Base-by-base conservation (phyloP, 768 basidiomycete genomes). In the Boletellus ananas region DNA sequence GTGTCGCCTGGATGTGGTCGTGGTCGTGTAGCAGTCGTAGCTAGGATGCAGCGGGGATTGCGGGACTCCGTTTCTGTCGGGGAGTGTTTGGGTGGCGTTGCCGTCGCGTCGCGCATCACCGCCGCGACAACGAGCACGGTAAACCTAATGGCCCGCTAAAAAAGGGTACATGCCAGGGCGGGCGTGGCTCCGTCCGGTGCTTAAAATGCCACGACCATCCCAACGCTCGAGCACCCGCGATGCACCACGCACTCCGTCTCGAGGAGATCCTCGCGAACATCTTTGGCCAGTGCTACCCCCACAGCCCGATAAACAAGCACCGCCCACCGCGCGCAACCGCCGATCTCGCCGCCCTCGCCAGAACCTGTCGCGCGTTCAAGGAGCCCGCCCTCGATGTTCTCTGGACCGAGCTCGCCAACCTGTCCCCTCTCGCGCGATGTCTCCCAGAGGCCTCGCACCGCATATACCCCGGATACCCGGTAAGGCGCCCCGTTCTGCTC, bases 331-430 rank as follows among this genome's bases (percentile, higher is more conserved):
- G 27, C 16, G 43, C 40, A 5, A 45, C 46, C 20, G 33, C 29
- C 21, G 57, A 58, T 41, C 56, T 58, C 17, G 48, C 46, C 1
- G 51, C 57, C 12, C 45, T 58, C 5, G 57, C 57, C 9, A 47
- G 47, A 45, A 58, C 57, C 17, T 58, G 57, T 40, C 49, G 36
- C 8, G 39, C 41, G 11, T 58, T 58, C 46, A 58, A 58, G n/a
- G 57, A 58, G n/a, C 56, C 57, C 1, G 57, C 57, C 3, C 42
- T 58, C 36, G 49, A 58, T n/a, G 51, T 48, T 0, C 55, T 58
- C 17, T 58, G 57, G 57, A 50, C 50, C 13, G 57, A 58, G 27
- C 25, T 58, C 33, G 18, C 12, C 27, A 42, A 57, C 33, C 33
- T 58, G 8, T 52, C 48, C 12, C 57, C 57, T 21, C 39, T 58